Evolutionary conservation across 805 yeast genomes (phyloP).

Genomic region (Pichia nanzhaoensis): DNA sequence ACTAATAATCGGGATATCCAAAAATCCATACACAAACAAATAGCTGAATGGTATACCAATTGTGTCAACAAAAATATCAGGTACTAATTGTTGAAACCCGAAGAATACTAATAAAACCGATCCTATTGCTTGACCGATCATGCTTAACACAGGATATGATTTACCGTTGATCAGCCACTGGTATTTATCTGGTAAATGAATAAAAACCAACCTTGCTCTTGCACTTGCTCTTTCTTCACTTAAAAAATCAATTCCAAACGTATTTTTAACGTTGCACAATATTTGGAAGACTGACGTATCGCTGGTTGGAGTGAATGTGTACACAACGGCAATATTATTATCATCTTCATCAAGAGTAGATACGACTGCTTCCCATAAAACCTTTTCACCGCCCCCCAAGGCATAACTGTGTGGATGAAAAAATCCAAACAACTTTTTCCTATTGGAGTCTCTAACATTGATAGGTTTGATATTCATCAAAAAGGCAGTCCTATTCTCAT

Average conservation of each 20-base stretch:
- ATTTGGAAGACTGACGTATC: constrained; percentile 22
- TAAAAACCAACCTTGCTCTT: constrained; percentile 27
- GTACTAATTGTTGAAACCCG: constrained; percentile 60
- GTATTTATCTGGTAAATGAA: constrained; percentile 27
- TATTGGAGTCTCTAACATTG: constrained; percentile 27
- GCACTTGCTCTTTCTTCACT: constrained; percentile 10
- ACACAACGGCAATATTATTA: constrained; percentile 55
- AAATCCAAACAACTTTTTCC: constrained; percentile 62
- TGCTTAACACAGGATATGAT: constrained; percentile 73
- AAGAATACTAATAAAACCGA: constrained; percentile 61
- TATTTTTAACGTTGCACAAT: constrained; percentile 19
- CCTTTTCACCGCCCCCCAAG: constrained; percentile 98
- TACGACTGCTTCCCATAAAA: constrained; percentile 87
- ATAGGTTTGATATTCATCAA: constrained; percentile 22
- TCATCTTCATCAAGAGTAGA: constrained; percentile 49
- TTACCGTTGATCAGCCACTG: constrained; percentile 58
- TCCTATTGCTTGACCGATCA: constrained; percentile 84
- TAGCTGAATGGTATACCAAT: constrained; percentile 90
- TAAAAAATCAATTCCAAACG: constrained; percentile 27
- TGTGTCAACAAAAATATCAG: constrained; percentile 92
- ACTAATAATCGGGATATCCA: constrained; percentile 70
- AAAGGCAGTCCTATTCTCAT: constrained; percentile 16
- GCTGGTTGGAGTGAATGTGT: constrained; percentile 34
- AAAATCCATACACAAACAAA: constrained; percentile 49
- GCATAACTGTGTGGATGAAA: constrained; percentile 95